phyloP scores from a whole-genome alignment of 1,284 basidiomycete genomes.

The Earliella scabrosa region DNA sequence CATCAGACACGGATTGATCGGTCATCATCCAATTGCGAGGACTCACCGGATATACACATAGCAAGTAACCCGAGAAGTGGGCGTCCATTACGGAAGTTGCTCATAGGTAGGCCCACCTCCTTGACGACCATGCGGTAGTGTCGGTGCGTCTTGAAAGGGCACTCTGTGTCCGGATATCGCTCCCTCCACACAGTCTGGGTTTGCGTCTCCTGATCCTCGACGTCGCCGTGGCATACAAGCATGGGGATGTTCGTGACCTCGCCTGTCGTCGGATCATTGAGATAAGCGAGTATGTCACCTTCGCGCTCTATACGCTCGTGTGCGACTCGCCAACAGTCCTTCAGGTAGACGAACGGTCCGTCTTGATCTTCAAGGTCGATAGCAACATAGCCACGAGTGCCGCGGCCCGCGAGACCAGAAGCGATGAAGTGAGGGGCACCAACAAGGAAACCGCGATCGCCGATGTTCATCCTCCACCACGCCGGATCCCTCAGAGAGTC shows the following conservation, averaged over 20 bases:
- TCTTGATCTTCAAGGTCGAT: neutral
- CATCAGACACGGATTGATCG: too few species aligned
- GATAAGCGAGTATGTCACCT: neutral
- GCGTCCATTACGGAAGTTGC: neutral
- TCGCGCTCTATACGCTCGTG: conserved; percentile 1
- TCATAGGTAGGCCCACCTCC: neutral
- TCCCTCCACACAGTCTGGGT: neutral
- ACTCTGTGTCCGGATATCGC: neutral
- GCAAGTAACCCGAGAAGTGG: neutral
- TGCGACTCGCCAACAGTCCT: conserved; percentile 11
- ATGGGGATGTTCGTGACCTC: conserved; percentile 23
- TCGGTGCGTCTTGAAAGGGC: neutral
- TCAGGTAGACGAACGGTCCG: conserved; percentile 6
- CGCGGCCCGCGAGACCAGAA: conserved; percentile 2
- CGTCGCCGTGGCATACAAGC: conserved; percentile 13
- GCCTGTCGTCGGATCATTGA: neutral
- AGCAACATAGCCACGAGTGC: conserved; percentile 7
- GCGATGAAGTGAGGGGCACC: conserved; percentile 4
- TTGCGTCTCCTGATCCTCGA: conserved; percentile 2
- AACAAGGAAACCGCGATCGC: conserved; percentile 5
- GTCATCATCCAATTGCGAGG: too few species aligned
- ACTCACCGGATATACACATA: neutral
- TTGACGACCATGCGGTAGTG: neutral
- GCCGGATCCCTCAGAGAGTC: neutral
- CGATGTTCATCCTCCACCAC: neutral